A percentile compares a stretch with the other conserved stretches of the same genome.
These are phyloP conservation scores for Saccharomycopsis vini DNA, from an alignment of 805 yeast genomes.

Conservation along the genomic window DNA sequence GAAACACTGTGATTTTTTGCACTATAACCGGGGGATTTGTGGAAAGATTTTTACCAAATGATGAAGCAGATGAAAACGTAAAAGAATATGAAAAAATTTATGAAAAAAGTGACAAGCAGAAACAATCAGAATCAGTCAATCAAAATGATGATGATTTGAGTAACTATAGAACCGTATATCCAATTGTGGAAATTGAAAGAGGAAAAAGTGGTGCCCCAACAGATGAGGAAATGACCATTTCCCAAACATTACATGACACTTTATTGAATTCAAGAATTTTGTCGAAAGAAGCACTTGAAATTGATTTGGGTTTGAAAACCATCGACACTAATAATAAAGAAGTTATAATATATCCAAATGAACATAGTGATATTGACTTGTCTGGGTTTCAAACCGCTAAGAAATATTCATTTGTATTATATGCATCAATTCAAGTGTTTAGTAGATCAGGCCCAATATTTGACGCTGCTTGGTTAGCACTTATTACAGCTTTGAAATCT, in stretches of 20 bases:
- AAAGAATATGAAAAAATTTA: constrained; percentile 32
- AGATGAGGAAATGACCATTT: constrained; percentile 71
- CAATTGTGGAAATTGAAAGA: constrained; percentile 66
- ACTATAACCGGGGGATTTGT: constrained; percentile 60
- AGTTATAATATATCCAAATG: constrained; percentile 40
- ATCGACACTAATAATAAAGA: constrained; percentile 42
- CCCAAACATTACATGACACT: constrained; percentile 56
- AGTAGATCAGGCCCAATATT: constrained; percentile 76
- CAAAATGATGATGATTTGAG: constrained; percentile 20
- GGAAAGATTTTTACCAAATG: constrained; percentile 41
- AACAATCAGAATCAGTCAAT: constrained; percentile 22
- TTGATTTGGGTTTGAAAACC: constrained; percentile 45
- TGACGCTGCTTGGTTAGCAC: constrained; percentile 65
- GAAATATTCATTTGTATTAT: constrained; percentile 48
- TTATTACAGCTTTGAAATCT: constrained; percentile 51
- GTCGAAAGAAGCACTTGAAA: constrained; percentile 41
- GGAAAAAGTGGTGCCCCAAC: constrained; percentile 78
- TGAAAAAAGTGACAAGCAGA: constrained; percentile 21
- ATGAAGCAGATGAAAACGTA: constrained; percentile 34
- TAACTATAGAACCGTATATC: constrained; percentile 43
- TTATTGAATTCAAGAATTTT: constrained; percentile 50
- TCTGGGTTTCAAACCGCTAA: constrained; percentile 32
- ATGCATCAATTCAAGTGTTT: constrained; percentile 67
- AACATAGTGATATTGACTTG: constrained; percentile 21
- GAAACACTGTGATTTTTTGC: constrained; percentile 66